phyloP scores from a whole-genome alignment of 2,329 filamentous ascomycete genomes.

The Plenodomus tracheiphilus region DNA sequence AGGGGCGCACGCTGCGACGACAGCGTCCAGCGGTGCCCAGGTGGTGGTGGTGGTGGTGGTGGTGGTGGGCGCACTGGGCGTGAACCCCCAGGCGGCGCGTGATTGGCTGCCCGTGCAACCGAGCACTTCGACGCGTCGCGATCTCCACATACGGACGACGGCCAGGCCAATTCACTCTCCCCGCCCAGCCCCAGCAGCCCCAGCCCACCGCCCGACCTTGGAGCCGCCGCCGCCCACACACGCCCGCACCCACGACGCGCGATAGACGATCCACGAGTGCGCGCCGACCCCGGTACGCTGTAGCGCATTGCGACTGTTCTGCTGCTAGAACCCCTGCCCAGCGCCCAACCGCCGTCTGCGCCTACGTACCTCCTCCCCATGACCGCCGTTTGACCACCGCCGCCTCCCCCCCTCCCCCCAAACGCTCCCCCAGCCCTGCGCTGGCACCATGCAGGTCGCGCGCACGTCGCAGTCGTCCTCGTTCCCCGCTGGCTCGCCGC shows the following conservation, averaged over 20 bases:
- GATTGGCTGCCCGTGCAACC: conserved; percentile 26
- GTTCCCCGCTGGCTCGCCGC: conserved; percentile 32
- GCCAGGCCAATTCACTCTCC: conserved; percentile 17
- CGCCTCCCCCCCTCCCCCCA: conserved; percentile 3
- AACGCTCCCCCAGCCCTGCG: conserved; percentile 15
- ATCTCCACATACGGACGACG: conserved; percentile 19
- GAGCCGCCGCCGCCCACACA: neutral
- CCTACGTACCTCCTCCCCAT: conserved; percentile 12
- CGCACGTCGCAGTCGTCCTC: conserved; percentile 32
- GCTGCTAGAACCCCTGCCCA: conserved; percentile 1
- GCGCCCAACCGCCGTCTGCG: conserved; percentile 1
- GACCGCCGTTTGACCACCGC: conserved; percentile 18
- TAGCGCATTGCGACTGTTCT: conserved; percentile 1
- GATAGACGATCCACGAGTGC: neutral
- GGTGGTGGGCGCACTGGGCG: conserved; percentile 1
- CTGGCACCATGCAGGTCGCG: conserved; percentile 41
- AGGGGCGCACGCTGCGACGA: neutral
- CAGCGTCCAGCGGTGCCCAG: neutral
- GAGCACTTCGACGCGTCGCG: conserved; percentile 1
- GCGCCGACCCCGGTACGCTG: neutral
- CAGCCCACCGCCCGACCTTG: neutral
- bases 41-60: too few species aligned
- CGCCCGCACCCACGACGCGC: neutral
- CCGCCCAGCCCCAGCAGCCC: conserved; percentile 10
- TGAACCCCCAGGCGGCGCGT: conserved; percentile 5